Evolutionary conservation across 1,284 basidiomycete species (phyloP).

Genomic region (Ganoderma resinaceum): DNA sequence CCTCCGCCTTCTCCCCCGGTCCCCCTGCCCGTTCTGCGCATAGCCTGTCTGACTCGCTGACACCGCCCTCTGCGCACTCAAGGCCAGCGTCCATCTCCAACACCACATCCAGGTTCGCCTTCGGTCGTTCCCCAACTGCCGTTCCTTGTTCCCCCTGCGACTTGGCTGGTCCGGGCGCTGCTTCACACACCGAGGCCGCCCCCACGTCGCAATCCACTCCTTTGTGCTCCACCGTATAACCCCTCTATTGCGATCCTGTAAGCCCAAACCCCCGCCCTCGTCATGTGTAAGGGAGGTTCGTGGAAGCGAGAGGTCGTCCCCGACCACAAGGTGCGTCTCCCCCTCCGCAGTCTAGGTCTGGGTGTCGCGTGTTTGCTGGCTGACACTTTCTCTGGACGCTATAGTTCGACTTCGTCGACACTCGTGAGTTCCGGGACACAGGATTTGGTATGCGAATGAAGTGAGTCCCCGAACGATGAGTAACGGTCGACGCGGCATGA

Average conservation of each 20-base stretch:
- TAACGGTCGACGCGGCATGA: background rate
- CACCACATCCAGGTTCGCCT: slow-evolving; percentile 31
- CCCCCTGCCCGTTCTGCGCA: slow-evolving; percentile 7
- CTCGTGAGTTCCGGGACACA: slow-evolving; percentile 90
- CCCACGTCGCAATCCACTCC: slow-evolving; percentile 41
- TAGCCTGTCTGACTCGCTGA: slow-evolving; percentile 14
- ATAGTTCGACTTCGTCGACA: slow-evolving; percentile 97
- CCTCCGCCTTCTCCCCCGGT: slow-evolving; percentile 8
- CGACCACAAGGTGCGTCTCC: slow-evolving; percentile 88
- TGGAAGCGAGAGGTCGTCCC: slow-evolving; percentile 99
- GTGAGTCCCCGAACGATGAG: slow-evolving; percentile 52
- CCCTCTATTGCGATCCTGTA: slow-evolving; percentile 33
- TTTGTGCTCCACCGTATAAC: slow-evolving; percentile 28
- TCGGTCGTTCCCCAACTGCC: slow-evolving; percentile 40
- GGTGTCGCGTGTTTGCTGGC: slow-evolving; percentile 10
- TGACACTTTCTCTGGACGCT: slow-evolving; percentile 12
- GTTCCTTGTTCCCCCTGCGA: slow-evolving; percentile 56
- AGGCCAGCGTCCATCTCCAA: slow-evolving; percentile 27
- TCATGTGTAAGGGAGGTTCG: slow-evolving; percentile 79
- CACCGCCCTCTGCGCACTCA: slow-evolving; percentile 21
- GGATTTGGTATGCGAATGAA: slow-evolving; percentile 87
- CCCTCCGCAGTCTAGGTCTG: background rate
- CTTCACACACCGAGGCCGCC: slow-evolving; percentile 39
- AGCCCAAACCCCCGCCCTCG: slow-evolving; percentile 17
- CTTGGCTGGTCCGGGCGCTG: slow-evolving; percentile 67